Base-by-base conservation (phyloP, 345 rosid genomes). In the Rhizophora apiculata region DNA sequence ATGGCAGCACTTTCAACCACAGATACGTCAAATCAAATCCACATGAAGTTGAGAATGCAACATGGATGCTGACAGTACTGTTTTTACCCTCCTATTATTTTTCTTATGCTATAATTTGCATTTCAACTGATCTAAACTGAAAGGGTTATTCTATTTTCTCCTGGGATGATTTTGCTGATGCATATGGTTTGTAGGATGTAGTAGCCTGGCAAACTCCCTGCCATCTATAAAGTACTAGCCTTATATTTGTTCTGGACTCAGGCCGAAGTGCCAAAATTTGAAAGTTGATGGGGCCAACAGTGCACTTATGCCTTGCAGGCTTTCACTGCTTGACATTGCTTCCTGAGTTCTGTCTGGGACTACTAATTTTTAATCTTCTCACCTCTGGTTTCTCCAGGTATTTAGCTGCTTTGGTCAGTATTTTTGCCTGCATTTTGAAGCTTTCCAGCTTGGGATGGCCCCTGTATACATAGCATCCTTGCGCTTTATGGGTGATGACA, bases 11-110 rank as follows among this genome's bases (percentile, higher is more conserved):
- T 46, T 90, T 90, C 64, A 90, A 90, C 76, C 96, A 90, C 71
- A 88, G 93, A 15, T 90, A 90, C 71, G 93, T 90, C 62, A 90
- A 90, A 64, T 83, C 93, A 59, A 90, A 90, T 78, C 91, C 96
- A 2, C 91, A 86, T 61, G 96, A 88, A 75, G 93, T 86, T 32
- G 93, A 86, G 82, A 90, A 88, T 63, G 96, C 96, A 16, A 88
- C 96, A 29, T 86, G 96, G 93, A 88, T 90, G 96, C 72, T 86
- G 60, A 90, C 96, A 87, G 91, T 88, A 83, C 56, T 27, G 34
- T 63, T 55, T 53, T 55, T 20, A 2, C 60, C 18, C 27, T 65
- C 10, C 49, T 31, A 63, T 36, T 64, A 21, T 61, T 68, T 31
- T 19, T 27, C 22, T 43, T 32, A 24, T 65, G 60, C 54, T 53